Conservation (phyloP, 2,329 filamentous ascomycete genomes). For the Cryphonectria japonica region DNA sequence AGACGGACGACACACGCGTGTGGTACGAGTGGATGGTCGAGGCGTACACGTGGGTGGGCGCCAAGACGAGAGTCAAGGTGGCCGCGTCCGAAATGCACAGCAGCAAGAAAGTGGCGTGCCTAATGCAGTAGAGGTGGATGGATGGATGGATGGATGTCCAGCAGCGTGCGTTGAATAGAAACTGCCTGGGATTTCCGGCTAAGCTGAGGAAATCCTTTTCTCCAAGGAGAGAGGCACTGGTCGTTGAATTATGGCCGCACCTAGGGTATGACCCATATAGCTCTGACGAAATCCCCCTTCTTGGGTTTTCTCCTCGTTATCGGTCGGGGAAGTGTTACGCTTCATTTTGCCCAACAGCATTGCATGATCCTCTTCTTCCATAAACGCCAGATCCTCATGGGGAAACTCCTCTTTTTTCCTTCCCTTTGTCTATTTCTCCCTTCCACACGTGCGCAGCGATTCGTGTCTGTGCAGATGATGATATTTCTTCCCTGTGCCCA, state of each 20-base stretch:
- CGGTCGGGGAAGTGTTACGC: neutral
- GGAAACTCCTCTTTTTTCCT: neutral
- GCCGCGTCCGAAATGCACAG: constrained; percentile 69
- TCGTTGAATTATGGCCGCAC: constrained; percentile 22
- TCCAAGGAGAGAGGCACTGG: constrained; percentile 7
- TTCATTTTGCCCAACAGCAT: neutral
- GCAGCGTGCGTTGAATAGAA: neutral
- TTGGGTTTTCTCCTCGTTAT: neutral
- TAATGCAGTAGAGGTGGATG: constrained; percentile 57
- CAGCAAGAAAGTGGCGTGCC: constrained; percentile 69
- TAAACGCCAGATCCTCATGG: constrained; percentile 2
- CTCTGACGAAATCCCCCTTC: neutral
- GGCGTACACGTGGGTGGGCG: constrained; percentile 69
- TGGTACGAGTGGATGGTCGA: constrained; percentile 99
- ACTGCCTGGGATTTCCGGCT: constrained; percentile 22
- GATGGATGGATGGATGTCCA: neutral
- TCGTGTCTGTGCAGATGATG: neutral
- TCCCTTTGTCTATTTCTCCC: neutral
- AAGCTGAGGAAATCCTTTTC: constrained; percentile 17
- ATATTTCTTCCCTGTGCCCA: neutral
- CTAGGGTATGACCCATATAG: constrained; percentile 19
- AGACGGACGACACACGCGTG: constrained; percentile 92
- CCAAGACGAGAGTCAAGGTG: constrained; percentile 66
- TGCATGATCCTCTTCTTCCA: neutral
- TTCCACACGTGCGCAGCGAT: neutral